Evolutionary conservation across 2,329 filamentous ascomycete species (phyloP).

Genomic region (Fusarium nodosum): DNA sequence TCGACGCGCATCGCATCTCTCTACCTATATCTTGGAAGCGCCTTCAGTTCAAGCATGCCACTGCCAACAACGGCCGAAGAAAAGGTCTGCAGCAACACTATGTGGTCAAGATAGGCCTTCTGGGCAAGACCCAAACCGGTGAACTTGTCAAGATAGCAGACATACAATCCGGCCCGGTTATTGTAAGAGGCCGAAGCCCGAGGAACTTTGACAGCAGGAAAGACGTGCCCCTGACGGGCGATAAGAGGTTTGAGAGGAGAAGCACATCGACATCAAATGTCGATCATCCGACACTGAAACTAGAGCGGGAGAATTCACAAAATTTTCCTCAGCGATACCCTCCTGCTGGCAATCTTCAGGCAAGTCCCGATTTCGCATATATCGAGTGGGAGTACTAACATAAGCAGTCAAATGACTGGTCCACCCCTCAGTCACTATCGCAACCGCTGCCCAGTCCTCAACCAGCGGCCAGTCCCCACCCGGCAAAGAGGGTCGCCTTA

Average conservation of each 20-base stretch:
- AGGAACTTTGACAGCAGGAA: conserved; percentile 94
- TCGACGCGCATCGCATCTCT: conserved; percentile 83
- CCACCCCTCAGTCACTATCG: conserved; percentile 51
- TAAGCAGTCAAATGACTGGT: conserved; percentile 62
- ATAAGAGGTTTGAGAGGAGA: conserved; percentile 63
- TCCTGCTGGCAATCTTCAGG: conserved; percentile 54
- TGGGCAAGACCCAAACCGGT: conserved; percentile 78
- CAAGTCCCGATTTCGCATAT: conserved; percentile 39
- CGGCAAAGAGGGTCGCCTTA: conserved; percentile 66
- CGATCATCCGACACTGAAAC: conserved; percentile 53
- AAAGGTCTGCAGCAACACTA: conserved; percentile 98
- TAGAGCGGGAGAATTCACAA: conserved; percentile 53
- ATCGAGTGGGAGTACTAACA: conserved; percentile 26
- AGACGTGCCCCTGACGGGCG: conserved; percentile 79
- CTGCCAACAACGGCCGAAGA: conserved; percentile 92
- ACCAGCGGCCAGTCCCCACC: conserved; percentile 58
- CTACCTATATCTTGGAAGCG: conserved; percentile 94
- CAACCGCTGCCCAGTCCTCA: conserved; percentile 52
- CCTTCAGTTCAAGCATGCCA: conserved; percentile 95
- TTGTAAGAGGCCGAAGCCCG: conserved; percentile 91
- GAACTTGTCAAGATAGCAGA: conserved; percentile 83
- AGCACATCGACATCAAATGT: conserved; percentile 55
- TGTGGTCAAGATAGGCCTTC: conserved; percentile 84
- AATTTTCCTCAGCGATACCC: conserved; percentile 52
- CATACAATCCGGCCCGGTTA: conserved; percentile 91